Evolutionary conservation across 176 grass and related monocot genomes (phyloP), one percentile per base, ranked within the genome.

Genomic region (bread wheat (Triticum aestivum)): DNA sequence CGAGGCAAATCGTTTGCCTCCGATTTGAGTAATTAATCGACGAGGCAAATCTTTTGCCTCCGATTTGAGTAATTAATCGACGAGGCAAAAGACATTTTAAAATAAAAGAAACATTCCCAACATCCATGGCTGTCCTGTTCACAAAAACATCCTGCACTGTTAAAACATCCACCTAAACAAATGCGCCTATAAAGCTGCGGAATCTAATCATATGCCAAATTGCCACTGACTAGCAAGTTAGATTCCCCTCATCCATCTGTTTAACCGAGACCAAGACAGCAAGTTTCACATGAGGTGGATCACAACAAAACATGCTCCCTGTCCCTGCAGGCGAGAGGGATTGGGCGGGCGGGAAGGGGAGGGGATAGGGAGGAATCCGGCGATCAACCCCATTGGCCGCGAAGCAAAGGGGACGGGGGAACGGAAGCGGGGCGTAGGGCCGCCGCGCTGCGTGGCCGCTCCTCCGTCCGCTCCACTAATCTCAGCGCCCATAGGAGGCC

Each of bases 361-460:
- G 78, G 51, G 20, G 87, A 91, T 91, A 94, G 87, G 82, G 89
- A 91, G 80, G 93, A 95, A 95, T 93, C 88, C 89, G 73, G 13
- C 44, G 73, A 42, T 1, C 32, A 59, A 69, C 47, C 44, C 85
- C 89, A 93, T 91, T 95, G 91, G 86, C 79, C 84, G 74, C 39
- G 77, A 89, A 93, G 80, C 86, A 74, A 90, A 79, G 85, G 10
- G 24, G 1, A 58, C 3, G 13, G 15, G 52, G 17, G 5, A 6
- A 8, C 38, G 9, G 83, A 62, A 83, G 66, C 34, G 5, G 52
- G 47, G 42, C 51, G 75, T 85, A 79, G 72, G 82, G 79, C 59
- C 82, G 26, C 26, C 44, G 32, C 42, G 85, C 85, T 61, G 79
- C 77, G 69, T 86, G 67, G 79, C 82, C 79, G 47, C 84, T 49